A percentile compares a stretch with the other conserved stretches of the same genome.
phyloP scores from a whole-genome alignment of 2,329 filamentous ascomycete species.

The Bipolaris cookei region DNA sequence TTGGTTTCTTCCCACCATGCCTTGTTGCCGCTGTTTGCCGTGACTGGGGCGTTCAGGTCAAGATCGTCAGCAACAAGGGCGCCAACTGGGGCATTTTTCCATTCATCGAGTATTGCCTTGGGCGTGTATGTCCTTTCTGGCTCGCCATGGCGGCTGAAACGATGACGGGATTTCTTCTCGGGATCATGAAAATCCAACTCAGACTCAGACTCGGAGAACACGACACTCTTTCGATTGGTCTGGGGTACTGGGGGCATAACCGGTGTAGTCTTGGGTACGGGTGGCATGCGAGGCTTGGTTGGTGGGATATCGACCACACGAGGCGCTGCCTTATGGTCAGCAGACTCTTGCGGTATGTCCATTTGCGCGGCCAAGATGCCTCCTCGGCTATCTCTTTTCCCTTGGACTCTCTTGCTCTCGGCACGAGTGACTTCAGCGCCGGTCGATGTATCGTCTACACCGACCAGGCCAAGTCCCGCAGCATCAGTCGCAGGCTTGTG shows the following conservation, averaged over 20 bases:
- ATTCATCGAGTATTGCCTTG: slow-evolving; percentile 65
- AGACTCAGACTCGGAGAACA: slow-evolving; percentile 44
- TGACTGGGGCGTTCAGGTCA: slow-evolving; percentile 47
- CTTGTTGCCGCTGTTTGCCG: slow-evolving; percentile 39
- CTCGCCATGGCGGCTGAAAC: slow-evolving; percentile 51
- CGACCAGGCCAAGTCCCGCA: slow-evolving; percentile 42
- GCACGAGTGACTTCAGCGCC: slow-evolving; percentile 42
- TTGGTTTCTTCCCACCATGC: slow-evolving; percentile 78
- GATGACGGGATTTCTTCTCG: slow-evolving; percentile 39
- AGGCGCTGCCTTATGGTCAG: slow-evolving; percentile 42
- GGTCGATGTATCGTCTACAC: slow-evolving; percentile 37
- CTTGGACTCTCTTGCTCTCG: slow-evolving; percentile 40
- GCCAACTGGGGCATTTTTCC: slow-evolving; percentile 52
- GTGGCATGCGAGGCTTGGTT: slow-evolving; percentile 27
- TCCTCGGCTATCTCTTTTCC: slow-evolving; percentile 42
- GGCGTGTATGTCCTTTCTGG: slow-evolving; percentile 61
- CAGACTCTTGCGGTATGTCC: slow-evolving; percentile 49
- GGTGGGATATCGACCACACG: slow-evolving; percentile 43
- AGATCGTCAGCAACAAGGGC: slow-evolving; percentile 53
- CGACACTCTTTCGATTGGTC: slow-evolving; percentile 50
- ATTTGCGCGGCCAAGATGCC: slow-evolving; percentile 46
- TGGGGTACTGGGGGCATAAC: slow-evolving; percentile 37
- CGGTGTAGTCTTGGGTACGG: slow-evolving; percentile 23
- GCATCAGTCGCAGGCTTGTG: slow-evolving; percentile 33
- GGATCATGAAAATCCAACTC: slow-evolving; percentile 29